These are phyloP conservation scores for Stachybotrys elegans DNA, from an alignment of 2,329 filamentous ascomycete genomes.

Conservation along the genomic window DNA sequence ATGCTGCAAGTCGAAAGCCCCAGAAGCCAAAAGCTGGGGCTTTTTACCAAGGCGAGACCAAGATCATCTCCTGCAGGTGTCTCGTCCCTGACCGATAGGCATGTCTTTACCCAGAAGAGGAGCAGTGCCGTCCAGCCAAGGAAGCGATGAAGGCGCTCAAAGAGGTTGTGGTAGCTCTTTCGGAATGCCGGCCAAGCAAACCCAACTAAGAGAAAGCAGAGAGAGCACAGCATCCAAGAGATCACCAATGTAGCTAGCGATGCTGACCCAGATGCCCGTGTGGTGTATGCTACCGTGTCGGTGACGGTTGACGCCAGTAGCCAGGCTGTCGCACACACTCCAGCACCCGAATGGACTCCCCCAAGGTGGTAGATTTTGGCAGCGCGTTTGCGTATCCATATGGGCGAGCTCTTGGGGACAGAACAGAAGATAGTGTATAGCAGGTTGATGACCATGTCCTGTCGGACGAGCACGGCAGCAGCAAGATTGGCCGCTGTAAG, in stretches of 20 bases:
- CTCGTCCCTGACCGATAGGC: conserved; percentile 47
- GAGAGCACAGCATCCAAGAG: conserved; percentile 50
- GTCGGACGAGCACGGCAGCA: conserved; percentile 45
- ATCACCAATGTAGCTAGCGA: conserved; percentile 41
- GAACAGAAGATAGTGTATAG: conserved; percentile 42
- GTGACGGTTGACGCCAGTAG: conserved; percentile 37
- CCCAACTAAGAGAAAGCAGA: conserved; percentile 55
- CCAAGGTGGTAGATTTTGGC: conserved; percentile 50
- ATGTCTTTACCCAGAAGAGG: conserved; percentile 59
- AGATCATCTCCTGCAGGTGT: conserved; percentile 26
- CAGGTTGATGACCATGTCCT: conserved; percentile 48
- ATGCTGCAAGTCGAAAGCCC: conserved; percentile 58
- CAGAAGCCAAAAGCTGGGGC: conserved; percentile 61
- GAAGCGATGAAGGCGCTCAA: conserved; percentile 68
- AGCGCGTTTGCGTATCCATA: conserved; percentile 41
- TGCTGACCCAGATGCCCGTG: conserved; percentile 18
- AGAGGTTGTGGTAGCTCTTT: conserved; percentile 58
- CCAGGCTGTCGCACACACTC: conserved; percentile 44
- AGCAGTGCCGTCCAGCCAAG: conserved; percentile 63
- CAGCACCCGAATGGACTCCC: conserved; percentile 45
- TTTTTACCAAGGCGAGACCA: conserved; percentile 29
- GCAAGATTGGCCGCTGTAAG: conserved; percentile 44
- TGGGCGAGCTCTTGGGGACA: conserved; percentile 38
- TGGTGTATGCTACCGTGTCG: conserved; percentile 28
- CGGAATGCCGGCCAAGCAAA: conserved; percentile 62